Base-by-base conservation (phyloP, 2,329 filamentous ascomycete genomes). In the Fusarium sp. region DNA sequence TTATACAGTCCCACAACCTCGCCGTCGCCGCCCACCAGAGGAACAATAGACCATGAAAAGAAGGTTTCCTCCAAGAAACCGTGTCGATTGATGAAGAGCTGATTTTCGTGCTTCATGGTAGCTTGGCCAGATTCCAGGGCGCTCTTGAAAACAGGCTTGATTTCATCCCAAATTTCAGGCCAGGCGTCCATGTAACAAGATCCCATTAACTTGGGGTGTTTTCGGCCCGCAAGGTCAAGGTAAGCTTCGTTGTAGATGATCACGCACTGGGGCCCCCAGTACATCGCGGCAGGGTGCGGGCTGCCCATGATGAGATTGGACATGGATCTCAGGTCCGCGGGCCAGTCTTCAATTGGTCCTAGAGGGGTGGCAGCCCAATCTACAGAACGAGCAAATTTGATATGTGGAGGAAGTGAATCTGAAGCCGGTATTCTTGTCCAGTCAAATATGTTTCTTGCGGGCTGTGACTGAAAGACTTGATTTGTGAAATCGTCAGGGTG, bases 21-120 rank as follows among this genome's bases (percentile, higher is more conserved):
- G 3, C 93, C 93, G 62, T 94, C 90, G 39, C 86, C 84, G 5
- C 92, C 92, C 2, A 95, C 87, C 65, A 95, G 84, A 0, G 93
- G 93, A 26, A 95, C 91, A 42, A 95, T 89, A 2, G 89, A 92
- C 92, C 92, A 95, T 14, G 91, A 92, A 76, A 95, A 95, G 75
- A 92, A 95, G 0, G 91, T 89, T 75, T 96, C 93, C 77, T 97
- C 92, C 2, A 93, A 79, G 65, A 87, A 93, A 2, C 89, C 88
- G 66, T 88, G 87, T 9, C 93, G 87, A 46, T 86, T 83, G 33
- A 96, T 85, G 73, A 94, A 94, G 2, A 95, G 82, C 58, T 88
- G 89, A 67, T 95, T 92, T 72, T 96, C 93, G 69, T 94, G 90
- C 77, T 94, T 95, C 91, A 94, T 93, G 0, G 90, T 94, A 1